Evolutionary conservation across 495 filamentous ascomycete genomes (phyloP), one percentile per base, ranked within the genome.

Genomic region (Hypoxylon fuscum): DNA sequence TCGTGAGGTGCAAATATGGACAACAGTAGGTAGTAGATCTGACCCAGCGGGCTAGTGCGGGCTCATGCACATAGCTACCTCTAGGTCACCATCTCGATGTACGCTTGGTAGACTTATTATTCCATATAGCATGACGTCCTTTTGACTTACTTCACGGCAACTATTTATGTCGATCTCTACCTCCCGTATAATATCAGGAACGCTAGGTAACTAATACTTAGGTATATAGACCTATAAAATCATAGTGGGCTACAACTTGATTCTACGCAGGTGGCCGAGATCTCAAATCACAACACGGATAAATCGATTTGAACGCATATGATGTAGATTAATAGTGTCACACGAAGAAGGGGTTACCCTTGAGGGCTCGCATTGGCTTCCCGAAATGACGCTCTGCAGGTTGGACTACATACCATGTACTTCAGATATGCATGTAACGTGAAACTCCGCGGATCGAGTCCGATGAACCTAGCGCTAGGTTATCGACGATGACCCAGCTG

Each of bases 371-470:
- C 21, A 44, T 35, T 38, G 37, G 14, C 29, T 45, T 17, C 46
- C 37, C 29, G 41, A 29, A 1, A 14, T 5, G 42, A 23, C 3
- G 35, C 10, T 9, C 15, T 20, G 12, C 5, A 17, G n/a, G 47
- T 14, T 35, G 31, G 40, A 29, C 32, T 38, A 12, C 41, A 47
- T 40, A 31, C 21, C 56, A 53, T 40, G 15, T 10, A 35, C 9
- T 15, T 11, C 15, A 45, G 29, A 17, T n/a, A 38, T 27, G 40
- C 25, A 53, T 49, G 14, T n/a, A 14, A 5, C 49, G 14, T 52
- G 32, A 54, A 48, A 42, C 42, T 54, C 57, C 48, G 32, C 41
- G 29, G 40, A 42, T 42, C 25, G 66, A 60, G 23, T 40, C 44
- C 46, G 53, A 21, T 21, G 17, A 22, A 41, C 25, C 41, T 44